A percentile compares a stretch with the other conserved stretches of the same genome.
These are phyloP conservation scores for Agrocybe pediades DNA, from an alignment of 768 basidiomycete species.

Conservation along the genomic window DNA sequence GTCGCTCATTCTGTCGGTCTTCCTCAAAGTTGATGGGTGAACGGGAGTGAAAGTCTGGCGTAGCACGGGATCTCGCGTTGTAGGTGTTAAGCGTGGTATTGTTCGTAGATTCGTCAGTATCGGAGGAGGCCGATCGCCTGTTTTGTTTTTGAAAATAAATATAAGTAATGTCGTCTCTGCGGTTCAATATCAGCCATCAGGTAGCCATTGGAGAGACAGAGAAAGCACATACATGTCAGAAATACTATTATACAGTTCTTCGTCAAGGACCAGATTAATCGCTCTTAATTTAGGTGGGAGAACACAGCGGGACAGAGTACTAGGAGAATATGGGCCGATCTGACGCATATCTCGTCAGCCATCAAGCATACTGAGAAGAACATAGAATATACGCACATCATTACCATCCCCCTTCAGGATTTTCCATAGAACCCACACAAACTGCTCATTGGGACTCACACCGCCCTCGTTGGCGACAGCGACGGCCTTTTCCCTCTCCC, in stretches of 20 bases:
- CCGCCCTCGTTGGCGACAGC: constrained; percentile 48
- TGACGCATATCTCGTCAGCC: too few species aligned
- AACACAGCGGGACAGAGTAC: constrained; percentile 71
- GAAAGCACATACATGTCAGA: constrained; percentile 44
- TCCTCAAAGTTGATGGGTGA: constrained; percentile 45
- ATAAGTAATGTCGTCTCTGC: constrained; percentile 48
- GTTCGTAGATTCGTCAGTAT: constrained; percentile 28
- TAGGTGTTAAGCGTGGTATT: constrained; percentile 16
- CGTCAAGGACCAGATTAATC: constrained; percentile 68
- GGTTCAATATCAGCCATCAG: constrained; percentile 5
- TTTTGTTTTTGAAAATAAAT: constrained; percentile 43
- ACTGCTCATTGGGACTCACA: constrained; percentile 67
- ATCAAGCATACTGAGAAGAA: too few species aligned
- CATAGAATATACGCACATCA: constrained; percentile 54
- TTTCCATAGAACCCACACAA: constrained; percentile 89
- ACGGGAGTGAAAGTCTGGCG: constrained; percentile 19
- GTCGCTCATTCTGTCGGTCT: constrained; percentile 57
- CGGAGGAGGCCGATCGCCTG: constrained; percentile 44
- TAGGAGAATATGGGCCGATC: constrained; percentile 84
- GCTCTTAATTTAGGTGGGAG: constrained; percentile 77
- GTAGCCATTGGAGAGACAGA: background rate
- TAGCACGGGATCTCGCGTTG: constrained; percentile 18
- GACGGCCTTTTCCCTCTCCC: constrained; percentile 66
- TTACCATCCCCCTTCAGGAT: constrained; percentile 81
- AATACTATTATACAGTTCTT: constrained; percentile 55